Percentiles rank a stretch among this genome's conserved stretches.
These are phyloP conservation scores for Serendipita indica DNA, from an alignment of 768 basidiomycete species.

Conservation along the genomic window DNA sequence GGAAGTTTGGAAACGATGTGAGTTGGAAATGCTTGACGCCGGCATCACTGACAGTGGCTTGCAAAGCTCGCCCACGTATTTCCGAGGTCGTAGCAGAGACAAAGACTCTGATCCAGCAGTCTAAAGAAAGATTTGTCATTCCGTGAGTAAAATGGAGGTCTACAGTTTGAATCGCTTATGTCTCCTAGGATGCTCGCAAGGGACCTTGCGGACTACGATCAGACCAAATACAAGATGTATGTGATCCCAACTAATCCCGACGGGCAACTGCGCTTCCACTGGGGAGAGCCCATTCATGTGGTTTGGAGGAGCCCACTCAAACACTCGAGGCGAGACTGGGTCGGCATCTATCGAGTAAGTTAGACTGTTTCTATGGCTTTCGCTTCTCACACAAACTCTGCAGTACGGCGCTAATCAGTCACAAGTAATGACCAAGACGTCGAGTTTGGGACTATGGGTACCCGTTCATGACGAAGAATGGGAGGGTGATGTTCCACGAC, in stretches of 20 bases:
- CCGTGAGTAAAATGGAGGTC: constrained; percentile 40
- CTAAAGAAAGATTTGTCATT: constrained; percentile 79
- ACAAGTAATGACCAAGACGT: constrained; percentile 64
- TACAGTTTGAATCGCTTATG: constrained; percentile 1
- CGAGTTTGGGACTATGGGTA: constrained; percentile 82
- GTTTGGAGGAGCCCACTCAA: constrained; percentile 74
- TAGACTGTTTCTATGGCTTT: not conserved
- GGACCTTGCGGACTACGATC: constrained; percentile 68
- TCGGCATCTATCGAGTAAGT: constrained; percentile 73
- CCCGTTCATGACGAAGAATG: constrained; percentile 86
- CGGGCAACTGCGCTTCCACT: constrained; percentile 52
- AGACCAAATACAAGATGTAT: constrained; percentile 59
- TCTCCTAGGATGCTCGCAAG: constrained; percentile 54
- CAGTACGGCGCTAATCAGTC: constrained; percentile 83
- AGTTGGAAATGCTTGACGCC: constrained; percentile 22
- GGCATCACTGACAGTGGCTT: not conserved
- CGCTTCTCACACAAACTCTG: constrained; percentile 9
- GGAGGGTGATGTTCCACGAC: constrained; percentile 70
- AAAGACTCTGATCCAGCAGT: constrained; percentile 78
- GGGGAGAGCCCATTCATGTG: constrained; percentile 79
- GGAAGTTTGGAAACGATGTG: constrained; percentile 85
- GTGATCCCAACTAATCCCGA: constrained; percentile 39
- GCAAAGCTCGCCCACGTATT: constrained; percentile 67
- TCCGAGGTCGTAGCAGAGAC: constrained; percentile 89
- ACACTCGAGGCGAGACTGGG: constrained; percentile 91